Conservation (phyloP, 768 basidiomycete genomes). For the Mycena polygramma region DNA sequence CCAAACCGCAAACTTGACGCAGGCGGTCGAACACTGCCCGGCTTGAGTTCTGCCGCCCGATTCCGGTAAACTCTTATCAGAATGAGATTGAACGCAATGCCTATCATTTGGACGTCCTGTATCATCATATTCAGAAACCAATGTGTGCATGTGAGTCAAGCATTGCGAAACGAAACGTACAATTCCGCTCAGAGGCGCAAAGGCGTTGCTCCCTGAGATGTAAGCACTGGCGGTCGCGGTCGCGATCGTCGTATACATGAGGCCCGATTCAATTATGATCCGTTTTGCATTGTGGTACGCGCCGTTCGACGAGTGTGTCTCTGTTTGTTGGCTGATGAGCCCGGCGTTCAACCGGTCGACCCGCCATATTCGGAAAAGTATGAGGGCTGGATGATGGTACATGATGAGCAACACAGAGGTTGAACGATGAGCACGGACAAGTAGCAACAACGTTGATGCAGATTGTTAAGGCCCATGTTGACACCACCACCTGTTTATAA, state of each 20-base stretch:
- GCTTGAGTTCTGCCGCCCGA: not conserved
- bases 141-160: not conserved
- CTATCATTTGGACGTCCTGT: conserved; percentile 28
- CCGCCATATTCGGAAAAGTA: conserved; percentile 21
- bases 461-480: conserved; percentile 27
- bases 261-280: conserved; percentile 29
- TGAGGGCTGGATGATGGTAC: not conserved
- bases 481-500: conserved; percentile 9
- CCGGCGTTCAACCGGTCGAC: conserved; percentile 13
- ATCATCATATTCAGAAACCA: not conserved
- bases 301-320: not conserved
- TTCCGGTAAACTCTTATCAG: conserved; percentile 27
- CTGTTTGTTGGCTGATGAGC: not conserved
- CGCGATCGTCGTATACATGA: conserved; percentile 23
- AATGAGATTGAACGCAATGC: conserved; percentile 31
- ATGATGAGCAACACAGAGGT: not conserved
- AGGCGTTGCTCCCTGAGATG: conserved; percentile 22
- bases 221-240: conserved; percentile 2
- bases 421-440: not conserved
- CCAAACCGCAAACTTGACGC: conserved; percentile 11
- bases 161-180: conserved; percentile 10
- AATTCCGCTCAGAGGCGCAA: conserved; percentile 23
- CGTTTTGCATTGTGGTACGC: conserved; percentile 1
- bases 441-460: conserved; percentile 20
- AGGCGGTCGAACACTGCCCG: not conserved